A percentile compares a stretch with the other conserved stretches of the same genome.
Conservation (phyloP, 805 yeast genomes). For the Cyberlindnera euphorbiiphila region DNA sequence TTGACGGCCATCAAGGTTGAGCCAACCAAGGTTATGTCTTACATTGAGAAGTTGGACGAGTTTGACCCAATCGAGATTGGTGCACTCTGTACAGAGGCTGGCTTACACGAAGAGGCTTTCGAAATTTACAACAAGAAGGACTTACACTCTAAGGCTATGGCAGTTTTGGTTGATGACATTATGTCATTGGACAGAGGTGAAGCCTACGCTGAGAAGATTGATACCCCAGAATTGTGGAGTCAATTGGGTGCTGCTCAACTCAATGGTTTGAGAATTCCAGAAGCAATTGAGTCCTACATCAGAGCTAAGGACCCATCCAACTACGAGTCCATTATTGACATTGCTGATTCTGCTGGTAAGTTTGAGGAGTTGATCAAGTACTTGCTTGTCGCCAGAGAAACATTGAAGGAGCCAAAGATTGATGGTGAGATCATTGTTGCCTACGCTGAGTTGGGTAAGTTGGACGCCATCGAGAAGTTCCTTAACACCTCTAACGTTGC, state of each 20-base stretch:
- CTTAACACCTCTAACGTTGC: slow-evolving; percentile 90
- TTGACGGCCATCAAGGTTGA: slow-evolving; percentile 96
- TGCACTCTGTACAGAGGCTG: slow-evolving; percentile 83
- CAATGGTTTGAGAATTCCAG: slow-evolving; percentile 87
- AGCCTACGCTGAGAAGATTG: slow-evolving; percentile 85
- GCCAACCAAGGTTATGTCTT: slow-evolving; percentile 73
- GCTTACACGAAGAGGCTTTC: slow-evolving; percentile 88
- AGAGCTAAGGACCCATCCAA: slow-evolving; percentile 89
- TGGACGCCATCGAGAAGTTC: slow-evolving; percentile 79
- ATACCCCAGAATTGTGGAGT: slow-evolving; percentile 85
- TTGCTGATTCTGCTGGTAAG: slow-evolving; percentile 93
- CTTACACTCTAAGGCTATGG: slow-evolving; percentile 73
- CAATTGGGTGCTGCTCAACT: slow-evolving; percentile 95
- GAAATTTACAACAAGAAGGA: slow-evolving; percentile 86
- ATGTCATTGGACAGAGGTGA: slow-evolving; percentile 95
- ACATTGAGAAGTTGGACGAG: slow-evolving; percentile 85
- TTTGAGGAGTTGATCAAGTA: slow-evolving; percentile 88
- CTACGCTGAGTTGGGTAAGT: slow-evolving; percentile 73
- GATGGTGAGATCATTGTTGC: slow-evolving; percentile 90
- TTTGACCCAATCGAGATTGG: slow-evolving; percentile 95
- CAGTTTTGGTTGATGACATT: slow-evolving; percentile 86
- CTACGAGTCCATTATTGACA: slow-evolving; percentile 87
- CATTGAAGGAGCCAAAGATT: slow-evolving; percentile 84
- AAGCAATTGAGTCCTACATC: slow-evolving; percentile 87
- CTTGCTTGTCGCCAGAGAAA: slow-evolving; percentile 86